Conservation (phyloP, 805 yeast species). For the Ogataea angusta region DNA sequence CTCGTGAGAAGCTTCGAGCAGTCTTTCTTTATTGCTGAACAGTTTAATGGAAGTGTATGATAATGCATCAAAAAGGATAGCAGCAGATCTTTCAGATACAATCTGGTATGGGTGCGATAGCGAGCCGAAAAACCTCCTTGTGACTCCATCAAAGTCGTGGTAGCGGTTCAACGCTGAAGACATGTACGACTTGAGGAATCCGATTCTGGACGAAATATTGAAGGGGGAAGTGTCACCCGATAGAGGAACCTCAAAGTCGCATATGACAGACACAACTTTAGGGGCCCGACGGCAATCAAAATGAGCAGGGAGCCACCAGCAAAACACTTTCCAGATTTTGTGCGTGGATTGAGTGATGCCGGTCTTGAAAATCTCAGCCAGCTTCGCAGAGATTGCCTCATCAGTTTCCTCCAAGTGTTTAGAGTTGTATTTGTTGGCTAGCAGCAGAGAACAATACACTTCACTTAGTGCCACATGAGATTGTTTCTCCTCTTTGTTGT, state of each 20-base stretch:
- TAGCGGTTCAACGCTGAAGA: constrained; percentile 35
- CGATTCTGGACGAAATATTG: constrained; percentile 57
- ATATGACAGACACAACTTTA: constrained; percentile 42
- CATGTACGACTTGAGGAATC: constrained; percentile 46
- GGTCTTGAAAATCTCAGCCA: constrained; percentile 44
- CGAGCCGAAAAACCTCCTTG: constrained; percentile 44
- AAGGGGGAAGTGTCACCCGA: constrained; percentile 57
- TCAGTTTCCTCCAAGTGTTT: constrained; percentile 40
- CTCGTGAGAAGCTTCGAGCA: constrained; percentile 36
- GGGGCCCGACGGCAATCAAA: constrained; percentile 68
- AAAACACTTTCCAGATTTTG: constrained; percentile 70
- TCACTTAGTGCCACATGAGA: constrained; percentile 76
- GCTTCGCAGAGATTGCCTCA: constrained; percentile 40
- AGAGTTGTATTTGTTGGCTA: constrained; percentile 41
- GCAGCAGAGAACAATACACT: constrained; percentile 58
- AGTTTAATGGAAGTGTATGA: constrained; percentile 18
- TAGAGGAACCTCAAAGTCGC: constrained; percentile 44
- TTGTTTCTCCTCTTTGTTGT: constrained; percentile 66
- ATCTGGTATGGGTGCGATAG: constrained; percentile 68
- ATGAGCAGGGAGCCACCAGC: constrained; percentile 70
- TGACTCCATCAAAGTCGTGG: constrained; percentile 43
- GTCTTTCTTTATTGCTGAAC: constrained; percentile 32
- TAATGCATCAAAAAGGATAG: constrained; percentile 44
- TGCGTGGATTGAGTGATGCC: constrained; percentile 73
- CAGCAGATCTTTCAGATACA: constrained; percentile 67